Percentiles rank a stretch among this genome's conserved stretches.
These are phyloP conservation scores for Panellus pusillus DNA, from an alignment of 768 basidiomycete species.

Conservation along the genomic window DNA sequence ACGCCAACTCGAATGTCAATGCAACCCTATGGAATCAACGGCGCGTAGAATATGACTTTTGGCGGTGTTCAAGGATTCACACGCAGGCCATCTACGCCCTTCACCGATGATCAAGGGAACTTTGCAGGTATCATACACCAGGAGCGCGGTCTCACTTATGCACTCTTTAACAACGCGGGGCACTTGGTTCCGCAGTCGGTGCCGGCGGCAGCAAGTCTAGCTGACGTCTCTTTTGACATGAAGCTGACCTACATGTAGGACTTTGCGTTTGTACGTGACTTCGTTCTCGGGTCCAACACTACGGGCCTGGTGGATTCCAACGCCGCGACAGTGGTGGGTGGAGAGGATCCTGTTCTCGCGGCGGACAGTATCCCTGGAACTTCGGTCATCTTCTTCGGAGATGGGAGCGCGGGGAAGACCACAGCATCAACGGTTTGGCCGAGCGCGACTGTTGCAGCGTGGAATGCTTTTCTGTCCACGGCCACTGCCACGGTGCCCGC, in stretches of 20 bases:
- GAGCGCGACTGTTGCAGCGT: slow-evolving; percentile 34
- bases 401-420: slow-evolving; percentile 28
- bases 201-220: slow-evolving; percentile 14
- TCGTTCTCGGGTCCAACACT: slow-evolving; percentile 47
- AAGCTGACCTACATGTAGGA: slow-evolving; percentile 29
- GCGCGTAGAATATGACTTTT: slow-evolving; percentile 50
- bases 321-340: slow-evolving; percentile 38
- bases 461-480: slow-evolving; percentile 32
- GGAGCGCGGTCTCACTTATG: slow-evolving; percentile 46
- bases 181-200: slow-evolving; percentile 19
- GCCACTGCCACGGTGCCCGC: slow-evolving; percentile 14
- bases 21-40: background rate
- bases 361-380: slow-evolving; percentile 39
- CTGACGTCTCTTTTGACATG: background rate
- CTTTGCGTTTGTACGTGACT: slow-evolving; percentile 45
- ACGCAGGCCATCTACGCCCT: slow-evolving; percentile 45
- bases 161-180: slow-evolving; percentile 15
- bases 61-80: slow-evolving; percentile 55
- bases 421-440: slow-evolving; percentile 37
- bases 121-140: slow-evolving; percentile 52
- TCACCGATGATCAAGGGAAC: slow-evolving; percentile 43
- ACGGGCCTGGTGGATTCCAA: slow-evolving; percentile 42
- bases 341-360: slow-evolving; percentile 39
- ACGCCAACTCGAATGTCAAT: background rate
- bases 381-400: slow-evolving; percentile 44